These are phyloP conservation scores for Teunomyces lycoperdinae DNA, from an alignment of 805 yeast species.

Conservation along the genomic window DNA sequence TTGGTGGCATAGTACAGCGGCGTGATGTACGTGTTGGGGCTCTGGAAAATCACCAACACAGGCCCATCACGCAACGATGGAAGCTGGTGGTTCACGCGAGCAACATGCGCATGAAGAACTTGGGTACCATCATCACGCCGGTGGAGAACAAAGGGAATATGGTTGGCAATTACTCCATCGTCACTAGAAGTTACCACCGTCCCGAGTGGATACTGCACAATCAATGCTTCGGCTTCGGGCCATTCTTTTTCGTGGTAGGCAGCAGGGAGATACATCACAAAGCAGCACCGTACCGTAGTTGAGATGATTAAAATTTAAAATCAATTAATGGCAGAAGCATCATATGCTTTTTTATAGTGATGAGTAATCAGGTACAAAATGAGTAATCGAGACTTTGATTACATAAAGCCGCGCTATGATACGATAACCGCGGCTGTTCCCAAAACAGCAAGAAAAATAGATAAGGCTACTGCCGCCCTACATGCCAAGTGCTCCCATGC, in stretches of 20 bases:
- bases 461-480: constrained; percentile 7
- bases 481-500: constrained; percentile 13
- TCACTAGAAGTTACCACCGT: constrained; percentile 41
- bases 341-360: no score
- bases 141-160: constrained; percentile 51
- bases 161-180: constrained; percentile 49
- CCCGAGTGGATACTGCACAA: constrained; percentile 50
- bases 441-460: constrained; percentile 14
- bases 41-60: constrained; percentile 51
- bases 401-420: no score
- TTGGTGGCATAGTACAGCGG: constrained; percentile 61
- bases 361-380: no score
- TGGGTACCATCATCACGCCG: constrained; percentile 36
- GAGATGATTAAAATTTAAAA: neutral
- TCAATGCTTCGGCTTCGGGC: constrained; percentile 39
- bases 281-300: no score
- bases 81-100: constrained; percentile 50
- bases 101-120: constrained; percentile 52
- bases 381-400: no score
- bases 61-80: constrained; percentile 37
- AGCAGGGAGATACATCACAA: constrained; percentile 37
- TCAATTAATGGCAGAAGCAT: neutral
- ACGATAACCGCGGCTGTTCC: constrained; percentile 17
- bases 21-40: constrained; percentile 50
- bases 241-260: constrained; percentile 30